A percentile compares a stretch with the other conserved stretches of the same genome.
Evolutionary conservation across 2,329 filamentous ascomycete species (phyloP).

Genomic region (Stachybotrys chartarum): DNA sequence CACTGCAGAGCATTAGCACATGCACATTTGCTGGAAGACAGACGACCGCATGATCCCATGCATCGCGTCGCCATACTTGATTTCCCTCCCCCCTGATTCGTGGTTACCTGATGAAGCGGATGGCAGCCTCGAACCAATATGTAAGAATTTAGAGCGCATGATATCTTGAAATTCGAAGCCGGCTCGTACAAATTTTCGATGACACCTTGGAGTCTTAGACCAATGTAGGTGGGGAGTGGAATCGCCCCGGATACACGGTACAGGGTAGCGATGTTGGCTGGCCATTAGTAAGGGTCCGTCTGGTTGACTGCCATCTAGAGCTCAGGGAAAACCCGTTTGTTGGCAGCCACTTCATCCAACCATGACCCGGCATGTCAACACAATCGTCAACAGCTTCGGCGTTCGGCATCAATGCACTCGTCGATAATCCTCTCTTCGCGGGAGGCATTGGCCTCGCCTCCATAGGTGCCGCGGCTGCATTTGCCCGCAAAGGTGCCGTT

Average conservation of each 20-base stretch:
- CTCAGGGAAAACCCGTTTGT: not conserved
- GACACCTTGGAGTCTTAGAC: too few relatives aligned
- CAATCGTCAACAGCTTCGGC: conserved; percentile 21
- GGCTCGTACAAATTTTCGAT: too few relatives aligned
- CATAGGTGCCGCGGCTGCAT: conserved; percentile 72
- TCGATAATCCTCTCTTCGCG: conserved; percentile 57
- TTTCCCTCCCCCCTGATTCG: too few relatives aligned
- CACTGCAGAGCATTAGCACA: too few relatives aligned
- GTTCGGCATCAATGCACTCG: conserved; percentile 49
- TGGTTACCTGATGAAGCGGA: too few relatives aligned
- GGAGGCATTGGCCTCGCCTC: conserved; percentile 86
- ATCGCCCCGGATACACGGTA: not conserved
- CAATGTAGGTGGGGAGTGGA: too few relatives aligned
- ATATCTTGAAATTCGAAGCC: too few relatives aligned
- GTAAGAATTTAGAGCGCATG: too few relatives aligned
- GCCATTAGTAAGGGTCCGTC: not conserved
- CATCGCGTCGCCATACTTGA: too few relatives aligned
- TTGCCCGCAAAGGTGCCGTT: conserved; percentile 72
- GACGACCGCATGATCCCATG: too few relatives aligned
- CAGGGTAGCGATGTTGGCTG: not conserved
- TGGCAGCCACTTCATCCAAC: not conserved
- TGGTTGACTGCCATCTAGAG: not conserved
- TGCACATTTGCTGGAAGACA: too few relatives aligned
- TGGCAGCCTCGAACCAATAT: too few relatives aligned
- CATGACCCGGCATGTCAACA: conserved; percentile 20